A percentile compares a stretch with the other conserved stretches of the same genome.
phyloP scores from a whole-genome alignment of 2,329 filamentous ascomycete genomes.

The Mycosphaerella sp. region DNA sequence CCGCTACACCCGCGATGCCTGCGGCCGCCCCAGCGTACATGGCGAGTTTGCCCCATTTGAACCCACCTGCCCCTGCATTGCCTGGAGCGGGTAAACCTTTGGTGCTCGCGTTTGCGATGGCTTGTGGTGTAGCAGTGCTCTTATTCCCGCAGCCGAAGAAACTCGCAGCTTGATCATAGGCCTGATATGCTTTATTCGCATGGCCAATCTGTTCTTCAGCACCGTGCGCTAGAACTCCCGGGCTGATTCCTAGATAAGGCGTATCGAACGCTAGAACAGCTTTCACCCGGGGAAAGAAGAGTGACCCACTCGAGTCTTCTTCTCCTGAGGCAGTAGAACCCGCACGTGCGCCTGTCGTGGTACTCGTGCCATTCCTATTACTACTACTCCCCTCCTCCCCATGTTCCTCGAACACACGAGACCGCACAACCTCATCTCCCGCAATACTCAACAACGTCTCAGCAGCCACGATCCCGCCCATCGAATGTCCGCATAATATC shows the following conservation, averaged over 20 bases:
- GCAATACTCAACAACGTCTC: slow-evolving; percentile 75
- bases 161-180: slow-evolving; percentile 56
- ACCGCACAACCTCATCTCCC: slow-evolving; percentile 52
- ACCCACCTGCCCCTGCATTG: slow-evolving; percentile 21
- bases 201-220: slow-evolving; percentile 82
- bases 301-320: not conserved
- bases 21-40: slow-evolving; percentile 78
- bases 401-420: not conserved
- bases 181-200: slow-evolving; percentile 62
- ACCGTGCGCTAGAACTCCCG: slow-evolving; percentile 75
- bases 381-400: slow-evolving; percentile 2
- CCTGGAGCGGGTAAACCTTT: slow-evolving; percentile 29
- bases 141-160: slow-evolving; percentile 45
- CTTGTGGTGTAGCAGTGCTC: slow-evolving; percentile 16
- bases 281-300: slow-evolving; percentile 93
- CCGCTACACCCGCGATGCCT: slow-evolving; percentile 73
- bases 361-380: slow-evolving; percentile 11
- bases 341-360: too few species aligned
- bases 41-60: slow-evolving; percentile 56
- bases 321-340: too few species aligned
- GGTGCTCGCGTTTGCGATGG: slow-evolving; percentile 25
- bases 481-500: slow-evolving; percentile 79
- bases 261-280: slow-evolving; percentile 59
- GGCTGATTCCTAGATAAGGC: slow-evolving; percentile 76
- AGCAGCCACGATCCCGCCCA: slow-evolving; percentile 87